Evolutionary conservation across 1,284 basidiomycete species (phyloP).

Genomic region (Moniliophthora roreri): DNA sequence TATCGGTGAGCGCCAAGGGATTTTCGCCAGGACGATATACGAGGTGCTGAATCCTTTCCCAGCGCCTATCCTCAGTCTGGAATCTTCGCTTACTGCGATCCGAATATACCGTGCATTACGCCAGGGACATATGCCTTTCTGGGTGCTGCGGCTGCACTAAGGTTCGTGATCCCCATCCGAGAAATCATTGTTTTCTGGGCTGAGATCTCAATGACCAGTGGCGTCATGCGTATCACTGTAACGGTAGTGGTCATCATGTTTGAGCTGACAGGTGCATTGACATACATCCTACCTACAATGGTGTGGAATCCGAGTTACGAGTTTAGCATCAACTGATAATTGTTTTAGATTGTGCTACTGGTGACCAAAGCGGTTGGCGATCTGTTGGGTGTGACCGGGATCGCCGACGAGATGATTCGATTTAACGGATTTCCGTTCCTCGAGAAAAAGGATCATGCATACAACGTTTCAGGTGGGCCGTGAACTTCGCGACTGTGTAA

Average conservation of each 20-base stretch:
- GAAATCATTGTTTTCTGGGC: neutral
- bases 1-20: slow-evolving; percentile 60
- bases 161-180: slow-evolving; percentile 44
- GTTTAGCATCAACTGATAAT: slow-evolving; percentile 5
- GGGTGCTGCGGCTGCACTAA: slow-evolving; percentile 92
- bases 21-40: neutral
- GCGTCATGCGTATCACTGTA: slow-evolving; percentile 96
- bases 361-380: slow-evolving; percentile 99
- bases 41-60: neutral
- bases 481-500: neutral
- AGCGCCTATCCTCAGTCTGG: slow-evolving; percentile 83
- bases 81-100: slow-evolving; percentile 88
- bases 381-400: slow-evolving; percentile 88
- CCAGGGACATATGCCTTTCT: slow-evolving; percentile 97
- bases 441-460: slow-evolving; percentile 91
- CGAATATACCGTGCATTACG: slow-evolving; percentile 95
- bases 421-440: slow-evolving; percentile 98
- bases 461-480: slow-evolving; percentile 79
- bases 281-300: slow-evolving; percentile 98
- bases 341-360: slow-evolving; percentile 86
- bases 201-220: slow-evolving; percentile 48
- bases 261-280: slow-evolving; percentile 97
- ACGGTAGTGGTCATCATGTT: slow-evolving; percentile 99
- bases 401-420: slow-evolving; percentile 95
- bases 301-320: slow-evolving; percentile 40